Percentiles rank a stretch among this genome's conserved stretches.
These are phyloP conservation scores for Barnettozyma salicaria DNA, from an alignment of 805 yeast species.

Conservation along the genomic window DNA sequence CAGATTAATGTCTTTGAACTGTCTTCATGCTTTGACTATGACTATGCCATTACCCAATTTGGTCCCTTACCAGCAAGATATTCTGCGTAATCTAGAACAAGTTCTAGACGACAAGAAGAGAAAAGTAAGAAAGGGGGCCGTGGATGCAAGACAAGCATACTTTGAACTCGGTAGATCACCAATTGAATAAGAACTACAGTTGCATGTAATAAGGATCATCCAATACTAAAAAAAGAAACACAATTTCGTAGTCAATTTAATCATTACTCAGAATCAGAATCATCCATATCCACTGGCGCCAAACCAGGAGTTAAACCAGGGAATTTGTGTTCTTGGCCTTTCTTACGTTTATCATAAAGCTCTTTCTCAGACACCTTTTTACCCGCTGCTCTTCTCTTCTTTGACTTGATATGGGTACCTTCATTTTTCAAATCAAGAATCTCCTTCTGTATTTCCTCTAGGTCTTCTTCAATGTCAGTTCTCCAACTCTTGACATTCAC, in stretches of 20 bases:
- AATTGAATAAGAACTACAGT: conserved; percentile 26
- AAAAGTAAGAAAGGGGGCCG: conserved; percentile 66
- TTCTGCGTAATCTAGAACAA: conserved; percentile 41
- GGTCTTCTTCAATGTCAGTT: conserved; percentile 34
- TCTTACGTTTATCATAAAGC: conserved; percentile 26
- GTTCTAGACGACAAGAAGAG: conserved; percentile 73
- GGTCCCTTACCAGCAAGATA: conserved; percentile 39
- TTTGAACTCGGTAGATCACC: conserved; percentile 45
- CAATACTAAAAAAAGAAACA: not conserved
- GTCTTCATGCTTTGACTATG: conserved; percentile 44
- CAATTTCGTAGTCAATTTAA: not conserved
- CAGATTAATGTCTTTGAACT: conserved; percentile 49
- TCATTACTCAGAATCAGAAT: conserved; percentile 39
- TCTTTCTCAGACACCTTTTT: conserved; percentile 27
- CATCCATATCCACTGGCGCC: conserved; percentile 71
- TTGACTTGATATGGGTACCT: conserved; percentile 26
- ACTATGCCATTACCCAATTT: conserved; percentile 36
- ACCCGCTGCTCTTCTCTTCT: conserved; percentile 20
- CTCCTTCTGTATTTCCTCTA: conserved; percentile 36
- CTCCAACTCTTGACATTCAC: conserved; percentile 38
- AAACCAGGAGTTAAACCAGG: conserved; percentile 80
- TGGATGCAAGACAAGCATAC: conserved; percentile 73
- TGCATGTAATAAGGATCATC: not conserved
- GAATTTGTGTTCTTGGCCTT: conserved; percentile 26
- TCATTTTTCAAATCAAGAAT: conserved; percentile 38